A percentile compares a stretch with the other conserved stretches of the same genome.
Evolutionary conservation across 805 yeast genomes (phyloP).

Genomic region (Candida insectalens): DNA sequence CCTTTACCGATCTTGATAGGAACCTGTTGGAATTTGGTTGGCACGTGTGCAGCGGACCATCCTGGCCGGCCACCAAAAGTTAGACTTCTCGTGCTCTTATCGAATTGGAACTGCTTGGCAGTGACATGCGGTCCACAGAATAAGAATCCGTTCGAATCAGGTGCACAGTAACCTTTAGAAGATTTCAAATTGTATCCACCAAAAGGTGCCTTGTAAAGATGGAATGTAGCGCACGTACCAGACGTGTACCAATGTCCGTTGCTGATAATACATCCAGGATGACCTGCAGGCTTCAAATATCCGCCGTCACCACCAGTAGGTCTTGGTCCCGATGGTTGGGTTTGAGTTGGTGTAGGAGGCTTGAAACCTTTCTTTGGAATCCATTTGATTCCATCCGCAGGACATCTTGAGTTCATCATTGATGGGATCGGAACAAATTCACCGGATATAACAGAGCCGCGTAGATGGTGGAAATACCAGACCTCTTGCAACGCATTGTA

Average conservation of each 20-base stretch:
- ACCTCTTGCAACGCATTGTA: constrained; percentile 45
- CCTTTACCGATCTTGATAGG: not conserved
- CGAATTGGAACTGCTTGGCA: constrained; percentile 51
- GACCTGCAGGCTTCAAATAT: constrained; percentile 36
- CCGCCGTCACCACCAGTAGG: constrained; percentile 23
- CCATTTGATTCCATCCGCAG: constrained; percentile 56
- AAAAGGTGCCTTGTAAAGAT: constrained; percentile 43
- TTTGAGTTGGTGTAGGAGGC: constrained; percentile 22
- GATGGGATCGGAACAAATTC: constrained; percentile 56
- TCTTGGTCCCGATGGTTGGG: constrained; percentile 11
- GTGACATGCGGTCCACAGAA: constrained; percentile 21
- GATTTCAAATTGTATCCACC: constrained; percentile 69
- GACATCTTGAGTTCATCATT: constrained; percentile 51
- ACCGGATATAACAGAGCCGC: constrained; percentile 65
- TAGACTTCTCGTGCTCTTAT: constrained; percentile 33
- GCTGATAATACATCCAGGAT: constrained; percentile 70
- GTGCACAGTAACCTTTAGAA: constrained; percentile 66
- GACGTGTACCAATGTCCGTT: constrained; percentile 76
- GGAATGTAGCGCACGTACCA: constrained; percentile 82
- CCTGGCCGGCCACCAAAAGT: constrained; percentile 51
- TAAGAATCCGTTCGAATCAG: constrained; percentile 23
- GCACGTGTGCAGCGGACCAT: constrained; percentile 48
- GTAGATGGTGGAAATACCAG: constrained; percentile 74
- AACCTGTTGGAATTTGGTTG: constrained; percentile 35
- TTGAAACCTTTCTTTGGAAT: constrained; percentile 50